Evolutionary conservation across 2,329 filamentous ascomycete genomes (phyloP).

Genomic region (Xylariaceae sp.): DNA sequence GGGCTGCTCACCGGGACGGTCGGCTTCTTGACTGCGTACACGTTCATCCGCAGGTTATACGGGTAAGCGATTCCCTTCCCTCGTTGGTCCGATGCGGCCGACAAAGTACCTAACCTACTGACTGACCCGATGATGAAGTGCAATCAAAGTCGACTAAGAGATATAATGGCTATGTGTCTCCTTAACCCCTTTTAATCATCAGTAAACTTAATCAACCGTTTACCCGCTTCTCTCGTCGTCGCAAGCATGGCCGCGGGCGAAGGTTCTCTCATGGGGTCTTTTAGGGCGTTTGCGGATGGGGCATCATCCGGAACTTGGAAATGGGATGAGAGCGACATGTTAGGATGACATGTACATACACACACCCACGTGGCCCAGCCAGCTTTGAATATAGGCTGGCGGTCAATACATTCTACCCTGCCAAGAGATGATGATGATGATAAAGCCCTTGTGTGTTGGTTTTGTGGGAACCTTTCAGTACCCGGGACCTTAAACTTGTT

Average conservation of each 20-base stretch:
- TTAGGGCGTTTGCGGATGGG: conserved; percentile 3
- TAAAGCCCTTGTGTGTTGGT: too few species aligned
- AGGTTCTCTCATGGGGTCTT: conserved; percentile 1
- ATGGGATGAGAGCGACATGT: too few species aligned
- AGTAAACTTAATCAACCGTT: conserved; percentile 8
- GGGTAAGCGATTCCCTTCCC: conserved; percentile 45
- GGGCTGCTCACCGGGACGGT: conserved; percentile 75
- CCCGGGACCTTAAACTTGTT: too few species aligned
- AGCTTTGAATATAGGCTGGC: too few species aligned
- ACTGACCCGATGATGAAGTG: conserved; percentile 25
- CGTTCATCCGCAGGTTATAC: conserved; percentile 78
- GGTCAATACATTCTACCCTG: too few species aligned
- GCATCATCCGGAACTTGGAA: too few species aligned
- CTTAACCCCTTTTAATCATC: conserved; percentile 10
- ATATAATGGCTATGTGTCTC: too few species aligned
- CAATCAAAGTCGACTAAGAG: conserved; percentile 47
- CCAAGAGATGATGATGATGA: too few species aligned
- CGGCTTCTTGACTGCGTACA: conserved; percentile 76
- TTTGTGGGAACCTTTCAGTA: too few species aligned
- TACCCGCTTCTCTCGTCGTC: conserved; percentile 1
- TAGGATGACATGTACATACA: too few species aligned
- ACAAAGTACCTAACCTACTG: conserved; percentile 1
- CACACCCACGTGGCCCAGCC: too few species aligned
- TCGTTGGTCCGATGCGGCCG: conserved; percentile 5
- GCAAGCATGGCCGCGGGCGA: conserved; percentile 8